Base-by-base conservation (phyloP, 371 early-diverging fungal species). In the Paraphysoderma sedebokerense region DNA sequence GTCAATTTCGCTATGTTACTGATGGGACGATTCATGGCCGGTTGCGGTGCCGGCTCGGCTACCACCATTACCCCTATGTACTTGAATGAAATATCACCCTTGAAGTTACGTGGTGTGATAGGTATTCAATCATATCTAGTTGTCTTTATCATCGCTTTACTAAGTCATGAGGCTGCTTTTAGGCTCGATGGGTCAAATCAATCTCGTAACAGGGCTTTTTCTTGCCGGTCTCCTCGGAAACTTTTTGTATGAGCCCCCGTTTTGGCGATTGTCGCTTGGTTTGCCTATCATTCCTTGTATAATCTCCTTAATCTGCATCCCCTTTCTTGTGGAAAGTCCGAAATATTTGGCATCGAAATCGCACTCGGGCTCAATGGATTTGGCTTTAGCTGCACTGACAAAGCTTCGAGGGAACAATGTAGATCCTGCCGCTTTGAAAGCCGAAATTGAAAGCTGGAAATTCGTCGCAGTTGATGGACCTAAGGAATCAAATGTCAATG, bases 21-120 rank as follows among this genome's bases (percentile, higher is more conserved):
- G 27, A 22, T 68, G 11, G 96, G 91, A 2, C 72, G 98, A 23
- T 73, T 91, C 53, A 24, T 92, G 15, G 68, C 75, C 38, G 98
- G 98, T 8, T 28, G 93, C 23, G 93, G 82, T 5, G 70, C 75
- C 31, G 97, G 95, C 3, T 64, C 76, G 4, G 76, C 79, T 2
- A 79, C 86, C 5, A 87, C 84, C 24, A 76, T 83, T 23, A 82
- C 86, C 0, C 92, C 96, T 8, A 63, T 79, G 37, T 96, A 92
- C 55, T 62, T 95, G 34, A 67, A 80, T 8, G 88, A 91, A 54
- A 74, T 95, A 39, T 77, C 88, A 12, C 84, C 93, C 0, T 58
- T 67, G 19, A 59, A 66, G 3, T 59, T 61, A 17, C 71, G 90
- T 5, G 97, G 20, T 72, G n/a, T n/a, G 28, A 27, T 31, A 29